Evolutionary conservation across 2,329 filamentous ascomycete genomes (phyloP), one percentile per base, ranked within the genome.

Genomic region (Diaporthe destruens): DNA sequence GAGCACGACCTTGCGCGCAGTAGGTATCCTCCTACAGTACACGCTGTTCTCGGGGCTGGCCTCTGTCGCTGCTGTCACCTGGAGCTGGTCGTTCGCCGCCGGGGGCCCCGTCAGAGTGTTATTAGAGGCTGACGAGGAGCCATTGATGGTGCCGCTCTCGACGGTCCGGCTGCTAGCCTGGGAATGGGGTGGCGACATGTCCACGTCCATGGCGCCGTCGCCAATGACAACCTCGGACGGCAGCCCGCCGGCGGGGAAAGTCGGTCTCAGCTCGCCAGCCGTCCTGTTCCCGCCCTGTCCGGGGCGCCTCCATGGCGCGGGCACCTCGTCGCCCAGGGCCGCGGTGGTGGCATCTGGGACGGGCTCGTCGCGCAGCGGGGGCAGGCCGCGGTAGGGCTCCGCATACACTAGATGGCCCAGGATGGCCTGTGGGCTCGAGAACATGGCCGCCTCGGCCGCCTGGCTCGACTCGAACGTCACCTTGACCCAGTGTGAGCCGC

Each of bases 401-500:
- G 92, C 93, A 77, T 89, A 90, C 34, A 95, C 90, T 16, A 92
- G 81, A 79, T 93, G 87, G 14, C 93, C 93, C 71, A 93, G 85
- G 74, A 95, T 89, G 73, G 87, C 87, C 81, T 94, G 91, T 0
- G 93, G 93, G 67, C 92, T 94, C 69, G 89, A 88, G 79, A 88
- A 92, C 54, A 91, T 83, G 29, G 93, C 93, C 14, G 89, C 86
- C 73, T 93, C 91, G 25, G 92, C 93, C 2, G 92, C 91, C 76
- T 92, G 88, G 63, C 88, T 86, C 54, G 91, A 93, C 82, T 94
- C 93, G 78, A 94, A 95, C 0, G 93, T 95, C 71, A 95, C 86
- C 81, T 95, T 95, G 77, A 98, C 94, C 96, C 96, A 98, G 85
- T 98, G 94, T 77, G 93, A 89, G 55, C 96, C 96, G 65, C 94